Evolutionary conservation across 2,329 filamentous ascomycete genomes (phyloP), one percentile per base, ranked within the genome.

Genomic region (Tolypocladium album): DNA sequence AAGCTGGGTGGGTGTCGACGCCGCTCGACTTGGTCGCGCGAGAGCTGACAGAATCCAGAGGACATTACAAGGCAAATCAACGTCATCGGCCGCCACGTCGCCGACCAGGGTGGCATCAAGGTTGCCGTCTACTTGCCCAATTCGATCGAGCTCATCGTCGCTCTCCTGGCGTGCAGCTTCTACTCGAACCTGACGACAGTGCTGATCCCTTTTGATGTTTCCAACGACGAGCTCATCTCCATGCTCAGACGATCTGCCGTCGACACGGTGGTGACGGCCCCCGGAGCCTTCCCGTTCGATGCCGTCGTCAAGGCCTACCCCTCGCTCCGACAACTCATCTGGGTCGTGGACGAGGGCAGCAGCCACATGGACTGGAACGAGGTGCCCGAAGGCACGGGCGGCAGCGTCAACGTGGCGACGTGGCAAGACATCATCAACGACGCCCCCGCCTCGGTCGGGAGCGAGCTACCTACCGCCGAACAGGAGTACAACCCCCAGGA

Each of bases 361-460:
- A 85, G 86, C 66, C 93, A 97, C 71, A 88, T 99, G 82, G 92
- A 96, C 74, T 99, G 93, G 92, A 92, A 90, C 67, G 90, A 93
- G 70, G 84, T 92, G 2, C 92, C 92, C 13, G 83, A 88, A 68
- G 88, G 89, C 58, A 87, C 88, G 60, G 88, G 88, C 20, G 84
- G 88, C 60, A 86, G 82, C 63, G 80, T 96, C 62, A 89, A 89
- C 60, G 89, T 97, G 20, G 84, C 87, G n/a, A 94, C 93, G 17
- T 99, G 93, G 92, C 90, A 96, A 68, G 90, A 97, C 61, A 82
- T 97, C 58, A 77, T 97, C 34, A 84, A 88, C 64, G 89, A 94
- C 63, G 80, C 82, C 64, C 83, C 85, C 22, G 75, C 78, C 36
- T 78, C 77, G 59, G 79, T 82, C 43, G 83, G 81, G 50, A 76